Percentiles rank a stretch among this genome's conserved stretches.
phyloP scores from a whole-genome alignment of 2,329 filamentous ascomycete species.

The Xylaria sp. region DNA sequence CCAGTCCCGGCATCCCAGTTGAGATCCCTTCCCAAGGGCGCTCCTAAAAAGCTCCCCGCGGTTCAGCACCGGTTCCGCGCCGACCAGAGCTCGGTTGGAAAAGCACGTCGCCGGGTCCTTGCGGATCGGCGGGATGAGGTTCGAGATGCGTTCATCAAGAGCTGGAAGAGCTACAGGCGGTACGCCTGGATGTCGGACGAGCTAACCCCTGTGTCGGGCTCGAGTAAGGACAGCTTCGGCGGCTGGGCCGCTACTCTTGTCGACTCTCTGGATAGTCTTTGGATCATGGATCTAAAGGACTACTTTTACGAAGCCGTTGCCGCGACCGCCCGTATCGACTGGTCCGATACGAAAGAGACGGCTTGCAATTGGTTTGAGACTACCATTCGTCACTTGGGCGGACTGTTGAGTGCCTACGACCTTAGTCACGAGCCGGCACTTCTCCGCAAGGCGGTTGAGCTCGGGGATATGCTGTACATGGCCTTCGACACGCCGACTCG shows the following conservation, averaged over 20 bases:
- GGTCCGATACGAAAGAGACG: constrained; percentile 52
- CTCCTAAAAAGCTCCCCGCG: constrained; percentile 23
- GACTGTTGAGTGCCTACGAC: constrained; percentile 55
- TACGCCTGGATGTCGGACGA: constrained; percentile 62
- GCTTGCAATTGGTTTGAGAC: constrained; percentile 58
- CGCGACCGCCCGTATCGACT: constrained; percentile 59
- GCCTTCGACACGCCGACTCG: constrained; percentile 59
- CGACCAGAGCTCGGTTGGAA: constrained; percentile 21
- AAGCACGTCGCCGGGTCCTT: constrained; percentile 27
- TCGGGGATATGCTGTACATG: constrained; percentile 58
- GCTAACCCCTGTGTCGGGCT: constrained; percentile 57
- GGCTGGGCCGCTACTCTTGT: constrained; percentile 64
- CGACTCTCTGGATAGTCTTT: constrained; percentile 62
- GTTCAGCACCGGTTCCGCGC: constrained; percentile 28
- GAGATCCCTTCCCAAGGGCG: constrained; percentile 29
- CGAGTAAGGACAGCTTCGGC: constrained; percentile 56
- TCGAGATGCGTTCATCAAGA: constrained; percentile 50
- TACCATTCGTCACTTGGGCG: constrained; percentile 58
- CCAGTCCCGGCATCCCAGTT: constrained; percentile 28
- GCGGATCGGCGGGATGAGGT: constrained; percentile 50
- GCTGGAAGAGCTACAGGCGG: constrained; percentile 59
- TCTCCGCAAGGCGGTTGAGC: constrained; percentile 56
- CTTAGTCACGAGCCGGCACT: constrained; percentile 53
- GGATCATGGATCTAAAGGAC: constrained; percentile 61
- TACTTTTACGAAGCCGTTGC: constrained; percentile 61